Conservation (phyloP, 208 protist genomes). For the Trypanosoma brucei region DNA sequence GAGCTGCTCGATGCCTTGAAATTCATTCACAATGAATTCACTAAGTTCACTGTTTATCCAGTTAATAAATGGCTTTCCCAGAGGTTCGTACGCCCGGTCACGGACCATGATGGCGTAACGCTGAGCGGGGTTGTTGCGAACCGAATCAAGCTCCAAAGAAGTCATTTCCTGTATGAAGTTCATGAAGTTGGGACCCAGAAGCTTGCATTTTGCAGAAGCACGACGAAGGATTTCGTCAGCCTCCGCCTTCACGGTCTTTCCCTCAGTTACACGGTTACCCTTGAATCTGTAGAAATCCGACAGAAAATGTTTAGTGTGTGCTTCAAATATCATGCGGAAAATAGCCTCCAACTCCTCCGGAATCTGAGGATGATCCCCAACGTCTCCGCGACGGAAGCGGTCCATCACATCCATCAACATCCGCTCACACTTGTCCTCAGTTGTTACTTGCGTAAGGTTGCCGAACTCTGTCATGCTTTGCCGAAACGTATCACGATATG, state of each 20-base stretch:
- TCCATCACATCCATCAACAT: constrained; percentile 81
- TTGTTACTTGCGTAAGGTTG: constrained; percentile 76
- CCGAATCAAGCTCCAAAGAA: constrained; percentile 76
- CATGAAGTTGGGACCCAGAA: constrained; percentile 82
- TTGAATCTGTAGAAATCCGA: constrained; percentile 86
- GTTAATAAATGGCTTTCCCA: constrained; percentile 78
- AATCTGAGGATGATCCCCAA: constrained; percentile 77
- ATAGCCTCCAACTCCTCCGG: constrained; percentile 67
- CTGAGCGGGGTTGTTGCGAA: constrained; percentile 85
- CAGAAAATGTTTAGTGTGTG: constrained; percentile 85
- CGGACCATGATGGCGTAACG: constrained; percentile 75
- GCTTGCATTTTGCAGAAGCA: constrained; percentile 80
- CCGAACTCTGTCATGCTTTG: constrained; percentile 80
- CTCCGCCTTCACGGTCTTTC: constrained; percentile 65
- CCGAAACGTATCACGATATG: constrained; percentile 76
- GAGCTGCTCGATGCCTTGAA: constrained; percentile 67
- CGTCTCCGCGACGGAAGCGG: constrained; percentile 60
- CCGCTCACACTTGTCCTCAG: constrained; percentile 68
- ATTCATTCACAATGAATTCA: constrained; percentile 66
- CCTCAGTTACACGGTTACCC: constrained; percentile 65
- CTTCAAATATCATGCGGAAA: constrained; percentile 79
- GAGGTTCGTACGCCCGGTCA: constrained; percentile 68
- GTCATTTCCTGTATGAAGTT: constrained; percentile 90
- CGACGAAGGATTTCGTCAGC: constrained; percentile 76
- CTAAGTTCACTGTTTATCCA: constrained; percentile 80